Evolutionary conservation across 2,329 filamentous ascomycete species (phyloP).

Genomic region (Paecilomyces sp.): DNA sequence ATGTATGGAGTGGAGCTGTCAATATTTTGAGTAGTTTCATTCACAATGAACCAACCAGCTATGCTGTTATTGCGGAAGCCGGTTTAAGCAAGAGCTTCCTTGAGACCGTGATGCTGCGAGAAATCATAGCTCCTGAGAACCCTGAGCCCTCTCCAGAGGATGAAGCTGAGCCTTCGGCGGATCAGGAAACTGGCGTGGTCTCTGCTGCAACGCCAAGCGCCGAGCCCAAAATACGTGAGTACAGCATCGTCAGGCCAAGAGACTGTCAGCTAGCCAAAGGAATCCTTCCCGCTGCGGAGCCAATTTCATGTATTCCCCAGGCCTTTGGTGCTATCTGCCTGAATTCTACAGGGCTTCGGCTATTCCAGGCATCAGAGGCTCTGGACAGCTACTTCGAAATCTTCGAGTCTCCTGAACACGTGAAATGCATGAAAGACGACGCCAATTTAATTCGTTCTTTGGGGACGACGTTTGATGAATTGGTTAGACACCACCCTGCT

Average conservation of each 20-base stretch:
- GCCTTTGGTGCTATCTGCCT: conserved; percentile 92
- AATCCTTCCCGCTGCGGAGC: conserved; percentile 81
- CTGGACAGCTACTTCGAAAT: conserved; percentile 87
- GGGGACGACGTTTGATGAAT: conserved; percentile 83
- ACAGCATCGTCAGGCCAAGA: conserved; percentile 22
- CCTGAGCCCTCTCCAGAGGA: conserved; percentile 22
- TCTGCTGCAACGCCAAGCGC: conserved; percentile 13
- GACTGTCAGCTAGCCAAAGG: conserved; percentile 50
- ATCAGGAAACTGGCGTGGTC: conserved; percentile 32
- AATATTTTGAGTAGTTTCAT: conserved; percentile 93
- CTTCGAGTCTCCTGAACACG: conserved; percentile 87
- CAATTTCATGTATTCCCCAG: conserved; percentile 76
- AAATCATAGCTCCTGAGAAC: conserved; percentile 28
- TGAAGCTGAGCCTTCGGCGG: conserved; percentile 25
- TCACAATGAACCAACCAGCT: conserved; percentile 97
- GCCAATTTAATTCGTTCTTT: conserved; percentile 64
- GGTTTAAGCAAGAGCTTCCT: conserved; percentile 82
- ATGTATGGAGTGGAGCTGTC: conserved; percentile 92
- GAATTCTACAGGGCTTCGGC: conserved; percentile 76
- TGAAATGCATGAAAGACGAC: conserved; percentile 75
- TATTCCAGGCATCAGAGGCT: conserved; percentile 76
- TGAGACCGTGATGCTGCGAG: conserved; percentile 60
- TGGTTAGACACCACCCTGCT: conserved; percentile 85
- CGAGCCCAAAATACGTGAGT: conserved; percentile 18
- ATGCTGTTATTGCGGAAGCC: conserved; percentile 89